Evolutionary conservation across 2,329 filamentous ascomycete genomes (phyloP), one percentile per base, ranked within the genome.

Genomic region (Elsinoe batatas): DNA sequence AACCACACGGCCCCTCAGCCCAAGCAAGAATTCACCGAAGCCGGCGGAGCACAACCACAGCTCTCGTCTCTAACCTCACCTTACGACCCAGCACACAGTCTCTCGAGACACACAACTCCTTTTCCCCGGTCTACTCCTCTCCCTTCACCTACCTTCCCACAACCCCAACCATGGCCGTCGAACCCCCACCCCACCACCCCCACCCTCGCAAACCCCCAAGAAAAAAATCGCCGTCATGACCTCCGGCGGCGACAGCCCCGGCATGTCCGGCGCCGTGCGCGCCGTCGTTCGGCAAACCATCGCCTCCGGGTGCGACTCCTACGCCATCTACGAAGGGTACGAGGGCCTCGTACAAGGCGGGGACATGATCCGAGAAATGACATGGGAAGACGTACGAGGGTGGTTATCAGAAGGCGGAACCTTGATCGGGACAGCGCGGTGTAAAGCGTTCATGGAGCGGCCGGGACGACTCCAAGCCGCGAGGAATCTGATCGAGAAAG

Each of bases 371-470:
- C 82, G 81, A 64, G 81, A 88, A 73, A 88, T 95, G 82, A 75
- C 81, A 51, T 97, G 91, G 91, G 82, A 94, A 61, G 90, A 96
- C 68, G 93, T 98, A 56, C 85, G 93, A 64, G 91, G 93, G 65
- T 98, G 87, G 79, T 80, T 95, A 54, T 91, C 88, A 32, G 90
- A 95, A 69, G 93, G 93, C 60, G 93, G 93, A 60, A 98, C 93
- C 13, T 80, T 96, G 60, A 97, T 98, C 67, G 93, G 93, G 59
- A 97, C 93, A 38, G 93, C 93, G 56, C 81, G 93, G 60, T 95
- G 91, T 76, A 88, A 86, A 82, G 84, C 82, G 56, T 98, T 98
- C 74, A 91, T 87, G 73, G 86, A 96, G 71, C 85, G 93, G 46
- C 76, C 84, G 30, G 93, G 93, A 15, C 85, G 93, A 61, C 73